phyloP scores from a whole-genome alignment of 108 stramenopile species.

The Conticribra weissflogii region DNA sequence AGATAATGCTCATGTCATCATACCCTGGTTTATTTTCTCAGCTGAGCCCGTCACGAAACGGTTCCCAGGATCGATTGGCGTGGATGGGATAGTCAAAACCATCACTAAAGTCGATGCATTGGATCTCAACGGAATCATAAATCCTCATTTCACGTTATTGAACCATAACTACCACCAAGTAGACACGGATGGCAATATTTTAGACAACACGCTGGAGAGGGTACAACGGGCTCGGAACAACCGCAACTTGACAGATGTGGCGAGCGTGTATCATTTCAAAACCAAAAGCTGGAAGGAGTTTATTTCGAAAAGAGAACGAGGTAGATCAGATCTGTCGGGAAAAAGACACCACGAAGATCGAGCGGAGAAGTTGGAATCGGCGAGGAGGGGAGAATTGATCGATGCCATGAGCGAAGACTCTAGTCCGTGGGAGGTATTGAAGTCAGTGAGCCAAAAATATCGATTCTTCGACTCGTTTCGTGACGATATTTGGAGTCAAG shows the following conservation, averaged over 20 bases:
- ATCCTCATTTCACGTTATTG: constrained; percentile 6
- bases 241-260: constrained; percentile 1
- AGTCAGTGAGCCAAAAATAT: constrained; percentile 5
- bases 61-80: neutral
- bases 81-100: constrained; percentile 1
- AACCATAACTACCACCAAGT: neutral
- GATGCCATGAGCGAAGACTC: neutral
- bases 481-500: neutral
- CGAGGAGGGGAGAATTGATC: neutral
- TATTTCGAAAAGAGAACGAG: neutral
- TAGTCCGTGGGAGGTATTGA: constrained; percentile 1
- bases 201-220: neutral
- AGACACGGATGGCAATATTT: constrained; percentile 10
- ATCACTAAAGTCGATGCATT: constrained; percentile 16
- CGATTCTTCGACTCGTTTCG: constrained; percentile 2
- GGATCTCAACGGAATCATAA: neutral
- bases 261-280: constrained; percentile 9
- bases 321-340: constrained; percentile 23
- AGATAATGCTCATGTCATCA: too few species aligned
- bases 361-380: neutral
- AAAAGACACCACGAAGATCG: neutral
- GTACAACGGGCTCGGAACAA: too few species aligned
- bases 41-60: constrained; percentile 16
- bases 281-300: constrained; percentile 11
- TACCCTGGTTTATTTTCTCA: too few species aligned